These are phyloP conservation scores for Fusarium sp. DNA, from an alignment of 2,329 filamentous ascomycete species.

Conservation along the genomic window DNA sequence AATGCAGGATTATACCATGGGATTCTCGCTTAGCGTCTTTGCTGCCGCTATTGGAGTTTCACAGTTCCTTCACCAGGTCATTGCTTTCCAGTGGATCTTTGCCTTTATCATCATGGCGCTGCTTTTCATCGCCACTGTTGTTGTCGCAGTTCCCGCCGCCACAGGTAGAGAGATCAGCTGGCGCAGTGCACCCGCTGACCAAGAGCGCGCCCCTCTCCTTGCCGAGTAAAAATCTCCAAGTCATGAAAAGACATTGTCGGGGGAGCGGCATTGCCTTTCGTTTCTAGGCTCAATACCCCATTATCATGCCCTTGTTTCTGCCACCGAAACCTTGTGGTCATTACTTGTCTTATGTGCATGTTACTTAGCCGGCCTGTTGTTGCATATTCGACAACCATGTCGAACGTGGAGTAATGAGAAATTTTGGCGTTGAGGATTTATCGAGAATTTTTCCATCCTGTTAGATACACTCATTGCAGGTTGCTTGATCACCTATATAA, in stretches of 20 bases:
- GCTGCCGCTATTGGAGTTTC: slow-evolving; percentile 82
- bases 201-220: slow-evolving; percentile 75
- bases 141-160: slow-evolving; percentile 75
- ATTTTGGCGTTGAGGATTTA: slow-evolving; percentile 36
- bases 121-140: slow-evolving; percentile 78
- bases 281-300: not conserved
- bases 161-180: slow-evolving; percentile 71
- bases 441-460: slow-evolving; percentile 9
- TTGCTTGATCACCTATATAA: slow-evolving; percentile 4
- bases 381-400: slow-evolving; percentile 23
- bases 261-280: slow-evolving; percentile 2
- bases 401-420: slow-evolving; percentile 34
- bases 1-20: slow-evolving; percentile 78
- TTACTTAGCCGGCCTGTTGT: slow-evolving; percentile 27
- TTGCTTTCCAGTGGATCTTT: slow-evolving; percentile 94
- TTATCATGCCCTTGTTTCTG: not conserved
- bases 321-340: slow-evolving; percentile 3
- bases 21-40: slow-evolving; percentile 82
- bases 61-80: slow-evolving; percentile 80
- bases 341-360: slow-evolving; percentile 16
- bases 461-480: slow-evolving; percentile 18
- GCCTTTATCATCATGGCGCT: slow-evolving; percentile 86
- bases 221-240: slow-evolving; percentile 56
- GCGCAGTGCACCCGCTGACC: slow-evolving; percentile 60
- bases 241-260: not conserved